Base-by-base conservation (phyloP, 345 rosid genomes). In the Lepidium africanum region DNA sequence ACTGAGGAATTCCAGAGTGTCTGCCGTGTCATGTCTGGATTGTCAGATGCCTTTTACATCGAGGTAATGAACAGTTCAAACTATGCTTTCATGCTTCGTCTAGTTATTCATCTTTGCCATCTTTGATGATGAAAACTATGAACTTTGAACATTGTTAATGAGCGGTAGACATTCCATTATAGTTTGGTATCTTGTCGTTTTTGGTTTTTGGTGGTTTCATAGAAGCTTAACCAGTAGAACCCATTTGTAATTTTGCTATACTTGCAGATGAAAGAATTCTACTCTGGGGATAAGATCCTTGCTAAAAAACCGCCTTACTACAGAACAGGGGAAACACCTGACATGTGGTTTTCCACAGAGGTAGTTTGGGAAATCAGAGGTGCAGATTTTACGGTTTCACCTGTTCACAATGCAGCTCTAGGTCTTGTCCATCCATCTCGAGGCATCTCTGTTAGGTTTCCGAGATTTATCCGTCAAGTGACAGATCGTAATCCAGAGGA, bases 11-110 rank as follows among this genome's bases (percentile, higher is more conserved):
- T 75, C 60, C 91, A 89, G 67, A 85, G 96, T 53, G 88, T 86
- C 10, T 92, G 98, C 21, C 93, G 92, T 41, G 98, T 92, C 71
- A 87, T 92, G 95, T 89, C 96, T 55, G 98, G 96, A 7, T 84
- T 92, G 72, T 83, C 95, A 6, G 91, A 92, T 84, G 80, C 91
- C 35, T 89, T 92, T 75, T 92, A 92, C 80, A 73, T 40, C 7
- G 86, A 92, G 96, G 96, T 92, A 77, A 59, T 43, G 10, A 6
- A 33, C 30, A 51, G 4, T 35, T 58, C 9, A 59, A 21, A 16
- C 62, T 32, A 56, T 63, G 16, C 8, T 35, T 35, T 36, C 2
- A 0, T 5, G 6, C 41, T 53, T 53, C 54, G 3, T 36, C 63
- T 11, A 8, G 21, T 17, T 2, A 49, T 49, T 25, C 27, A 3